Evolutionary conservation across 352 stramenopile species (phyloP), one percentile per base, ranked within the genome.

Genomic region (Bremia lactucae): DNA sequence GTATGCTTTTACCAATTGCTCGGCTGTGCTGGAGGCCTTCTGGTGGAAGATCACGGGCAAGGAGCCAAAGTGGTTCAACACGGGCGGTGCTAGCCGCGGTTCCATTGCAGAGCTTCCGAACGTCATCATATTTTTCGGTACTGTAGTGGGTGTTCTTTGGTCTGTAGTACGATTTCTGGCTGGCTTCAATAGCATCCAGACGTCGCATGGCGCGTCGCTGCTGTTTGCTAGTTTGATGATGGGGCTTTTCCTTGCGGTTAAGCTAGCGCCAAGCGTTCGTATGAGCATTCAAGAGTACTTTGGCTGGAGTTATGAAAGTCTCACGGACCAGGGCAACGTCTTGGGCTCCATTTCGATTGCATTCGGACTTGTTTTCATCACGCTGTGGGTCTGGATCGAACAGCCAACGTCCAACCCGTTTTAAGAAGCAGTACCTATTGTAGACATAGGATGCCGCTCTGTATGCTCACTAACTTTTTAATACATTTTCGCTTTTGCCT

Each of bases 231-330:
- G 69, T 72, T 42, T 86, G 24, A 65, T 90, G 49, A 86, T 90
- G 77, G 77, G 77, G 29, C 54, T 87, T 2, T 87, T 87, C 48
- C 79, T 90, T 45, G 72, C 66, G 6, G 69, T 81, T 28, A 90
- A 90, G 63, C 56, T 90, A 9, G 74, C 71, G 13, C 78, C 78
- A 1, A 86, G 68, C 33, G 75, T 90, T 15, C 74, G 75, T 25
- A 90, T 90, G 78, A 87, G 72, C 50, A 85, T 90, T 58, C 75
- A 87, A 49, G 78, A 90, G 59, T 90, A 90, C 61, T 90, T 87
- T 69, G 78, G 78, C 55, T 90, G 78, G 78, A 87, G 72, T 59
- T 87, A 90, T 61, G 59, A 83, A 57, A 90, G 78, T 49, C 46
- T 87, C 36, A 87, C 64, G 66, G 74, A 87, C 61, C 72, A 90